Evolutionary conservation across 305 asterid species (phyloP).

Genomic region (Fraxinus sp.): DNA sequence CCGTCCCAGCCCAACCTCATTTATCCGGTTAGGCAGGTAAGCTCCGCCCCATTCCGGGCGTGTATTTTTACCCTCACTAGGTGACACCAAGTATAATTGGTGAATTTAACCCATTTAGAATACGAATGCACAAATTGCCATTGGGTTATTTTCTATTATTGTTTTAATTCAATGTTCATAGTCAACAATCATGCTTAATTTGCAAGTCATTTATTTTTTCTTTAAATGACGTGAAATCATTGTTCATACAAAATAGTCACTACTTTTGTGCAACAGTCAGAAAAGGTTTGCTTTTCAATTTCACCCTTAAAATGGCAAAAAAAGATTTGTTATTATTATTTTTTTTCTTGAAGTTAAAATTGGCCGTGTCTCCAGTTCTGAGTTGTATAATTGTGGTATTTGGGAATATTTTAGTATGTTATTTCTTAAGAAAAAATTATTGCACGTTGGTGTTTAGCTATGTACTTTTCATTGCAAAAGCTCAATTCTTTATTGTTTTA

Average conservation of each 20-base stretch:
- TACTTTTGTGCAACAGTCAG: background rate
- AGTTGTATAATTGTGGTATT: background rate
- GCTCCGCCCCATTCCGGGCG: too few relatives aligned
- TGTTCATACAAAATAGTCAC: background rate
- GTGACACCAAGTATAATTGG: too few relatives aligned
- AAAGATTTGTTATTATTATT: background rate
- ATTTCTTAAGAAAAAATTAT: conserved; percentile 8
- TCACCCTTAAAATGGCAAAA: background rate
- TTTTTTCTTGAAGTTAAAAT: conserved; percentile 7
- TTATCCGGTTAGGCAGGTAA: too few relatives aligned
- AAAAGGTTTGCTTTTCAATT: background rate
- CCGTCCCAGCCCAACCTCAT: too few relatives aligned
- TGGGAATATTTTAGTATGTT: background rate
- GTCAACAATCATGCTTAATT: too few relatives aligned
- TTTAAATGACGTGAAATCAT: background rate
- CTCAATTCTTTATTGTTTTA: background rate
- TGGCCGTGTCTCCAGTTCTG: background rate
- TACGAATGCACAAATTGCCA: background rate
- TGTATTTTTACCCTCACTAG: too few relatives aligned
- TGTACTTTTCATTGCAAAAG: conserved; percentile 8
- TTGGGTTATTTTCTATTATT: background rate
- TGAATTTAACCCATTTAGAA: too few relatives aligned
- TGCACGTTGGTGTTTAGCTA: background rate
- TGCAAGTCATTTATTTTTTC: background rate
- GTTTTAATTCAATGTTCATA: too few relatives aligned